Evolutionary conservation across 768 basidiomycete genomes (phyloP).

Genomic region (Gelatoporia subvermispora): DNA sequence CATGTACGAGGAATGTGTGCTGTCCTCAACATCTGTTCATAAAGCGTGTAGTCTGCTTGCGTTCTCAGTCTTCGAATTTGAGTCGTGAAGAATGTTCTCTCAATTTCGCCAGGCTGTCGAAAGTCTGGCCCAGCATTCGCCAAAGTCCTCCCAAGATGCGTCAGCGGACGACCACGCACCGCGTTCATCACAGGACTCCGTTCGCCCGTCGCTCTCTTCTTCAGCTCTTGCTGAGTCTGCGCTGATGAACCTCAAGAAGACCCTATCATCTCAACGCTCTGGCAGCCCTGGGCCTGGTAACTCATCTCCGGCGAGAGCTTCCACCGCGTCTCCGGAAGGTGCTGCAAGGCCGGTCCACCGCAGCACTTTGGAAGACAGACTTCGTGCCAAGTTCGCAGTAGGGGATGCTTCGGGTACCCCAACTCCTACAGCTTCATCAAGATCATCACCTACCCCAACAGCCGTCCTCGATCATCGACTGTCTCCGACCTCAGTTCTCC

Average conservation of each 20-base stretch:
- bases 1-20: not conserved
- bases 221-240: constrained; percentile 62
- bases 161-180: constrained; percentile 18
- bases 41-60: not conserved
- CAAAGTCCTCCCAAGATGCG: constrained; percentile 28
- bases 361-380: constrained; percentile 67
- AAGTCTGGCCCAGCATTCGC: constrained; percentile 50
- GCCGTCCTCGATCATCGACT: constrained; percentile 22
- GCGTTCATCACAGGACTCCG: constrained; percentile 19
- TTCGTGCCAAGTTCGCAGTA: constrained; percentile 61
- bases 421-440: constrained; percentile 37
- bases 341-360: constrained; percentile 31
- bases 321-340: constrained; percentile 21
- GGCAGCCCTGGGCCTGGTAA: constrained; percentile 32
- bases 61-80: not conserved
- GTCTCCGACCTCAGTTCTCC: constrained; percentile 3
- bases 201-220: constrained; percentile 35
- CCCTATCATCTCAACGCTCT: constrained; percentile 49
- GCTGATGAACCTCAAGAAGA: constrained; percentile 57
- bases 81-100: constrained; percentile 53
- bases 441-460: constrained; percentile 36
- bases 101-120: constrained; percentile 73
- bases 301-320: constrained; percentile 17
- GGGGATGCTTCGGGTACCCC: constrained; percentile 47
- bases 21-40: not conserved